These are phyloP conservation scores for Fraxinus paxiana DNA, from an alignment of 305 asterid species.

Conservation along the genomic window DNA sequence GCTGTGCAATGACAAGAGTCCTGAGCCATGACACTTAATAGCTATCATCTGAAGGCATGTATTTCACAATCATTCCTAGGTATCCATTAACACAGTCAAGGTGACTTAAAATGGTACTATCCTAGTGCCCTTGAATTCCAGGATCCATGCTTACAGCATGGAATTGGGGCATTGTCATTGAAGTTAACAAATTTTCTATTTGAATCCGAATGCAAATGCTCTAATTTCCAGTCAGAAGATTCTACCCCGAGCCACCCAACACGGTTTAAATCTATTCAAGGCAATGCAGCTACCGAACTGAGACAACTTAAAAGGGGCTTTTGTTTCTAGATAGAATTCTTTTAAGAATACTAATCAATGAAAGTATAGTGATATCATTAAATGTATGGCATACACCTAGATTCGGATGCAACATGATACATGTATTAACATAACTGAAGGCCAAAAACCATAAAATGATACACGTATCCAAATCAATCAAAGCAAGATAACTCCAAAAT, in stretches of 20 bases:
- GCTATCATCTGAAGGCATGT: background rate
- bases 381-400: background rate
- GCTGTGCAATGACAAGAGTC: background rate
- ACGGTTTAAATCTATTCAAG: background rate
- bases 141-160: background rate
- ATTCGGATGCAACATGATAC: constrained; percentile 12
- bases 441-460: constrained; percentile 8
- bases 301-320: background rate
- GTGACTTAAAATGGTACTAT: background rate
- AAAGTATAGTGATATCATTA: background rate
- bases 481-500: background rate
- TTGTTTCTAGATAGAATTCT: constrained; percentile 6
- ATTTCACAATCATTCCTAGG: background rate
- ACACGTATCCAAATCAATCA: constrained; percentile 7
- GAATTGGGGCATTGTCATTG: background rate
- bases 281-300: background rate
- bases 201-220: background rate
- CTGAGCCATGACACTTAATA: background rate
- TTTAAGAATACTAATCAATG: constrained; percentile 5
- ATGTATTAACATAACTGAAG: constrained; percentile 2
- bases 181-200: background rate
- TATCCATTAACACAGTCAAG: background rate
- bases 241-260: constrained; percentile 4
- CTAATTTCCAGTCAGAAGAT: background rate
- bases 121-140: background rate